Percentiles rank a stretch among this genome's conserved stretches.
Evolutionary conservation across 768 basidiomycete genomes (phyloP).

Genomic region (Mycena olivaceomarginata): DNA sequence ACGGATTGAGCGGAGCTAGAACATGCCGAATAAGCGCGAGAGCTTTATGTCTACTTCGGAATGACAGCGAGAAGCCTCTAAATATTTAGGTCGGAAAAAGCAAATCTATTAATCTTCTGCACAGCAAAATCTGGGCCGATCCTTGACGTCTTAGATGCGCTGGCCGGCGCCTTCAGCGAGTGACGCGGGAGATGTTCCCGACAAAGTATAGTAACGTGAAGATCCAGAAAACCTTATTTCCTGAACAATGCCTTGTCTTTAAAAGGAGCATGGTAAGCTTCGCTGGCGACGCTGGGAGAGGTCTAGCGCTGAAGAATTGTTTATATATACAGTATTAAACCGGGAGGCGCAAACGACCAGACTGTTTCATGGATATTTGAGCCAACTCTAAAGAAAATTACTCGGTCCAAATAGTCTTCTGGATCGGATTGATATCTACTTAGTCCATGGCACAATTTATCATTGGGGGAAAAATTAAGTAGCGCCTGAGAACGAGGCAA

Average conservation of each 20-base stretch:
- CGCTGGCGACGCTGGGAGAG: too few species aligned
- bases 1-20: background rate
- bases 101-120: background rate
- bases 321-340: background rate
- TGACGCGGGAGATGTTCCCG: conserved; percentile 12
- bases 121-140: background rate
- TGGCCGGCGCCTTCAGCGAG: too few species aligned
- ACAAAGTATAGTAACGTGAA: background rate
- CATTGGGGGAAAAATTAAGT: too few species aligned
- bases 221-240: conserved; percentile 13
- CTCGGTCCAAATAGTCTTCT: too few species aligned
- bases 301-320: background rate
- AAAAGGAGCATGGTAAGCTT: background rate
- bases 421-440: too few species aligned
- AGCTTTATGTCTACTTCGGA: background rate
- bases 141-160: background rate
- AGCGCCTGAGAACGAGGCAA: too few species aligned
- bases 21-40: background rate
- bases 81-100: background rate
- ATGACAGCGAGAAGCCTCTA: conserved; percentile 4
- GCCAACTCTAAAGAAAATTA: too few species aligned
- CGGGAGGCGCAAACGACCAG: too few species aligned
- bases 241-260: background rate
- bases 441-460: too few species aligned
- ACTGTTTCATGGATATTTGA: too few species aligned